Evolutionary conservation across 2,329 filamentous ascomycete species (phyloP).

Genomic region (Ophiosphaerella korrae): DNA sequence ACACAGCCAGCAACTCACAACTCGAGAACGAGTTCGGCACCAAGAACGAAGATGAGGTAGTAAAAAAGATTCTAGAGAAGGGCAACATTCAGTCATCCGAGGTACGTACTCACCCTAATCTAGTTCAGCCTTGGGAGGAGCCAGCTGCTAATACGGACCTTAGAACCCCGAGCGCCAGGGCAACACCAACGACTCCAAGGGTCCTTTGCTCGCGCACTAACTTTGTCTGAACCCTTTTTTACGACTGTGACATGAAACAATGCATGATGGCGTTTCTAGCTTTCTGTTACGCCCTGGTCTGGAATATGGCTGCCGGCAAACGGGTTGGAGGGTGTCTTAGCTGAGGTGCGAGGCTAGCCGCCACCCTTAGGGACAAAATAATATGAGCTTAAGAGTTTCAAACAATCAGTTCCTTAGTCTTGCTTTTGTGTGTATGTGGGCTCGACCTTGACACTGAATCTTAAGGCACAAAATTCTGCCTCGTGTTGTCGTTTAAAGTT

Average conservation of each 20-base stretch:
- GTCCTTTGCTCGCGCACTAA: conserved; percentile 41
- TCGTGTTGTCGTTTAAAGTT: no score
- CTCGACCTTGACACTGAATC: background rate
- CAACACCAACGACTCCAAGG: conserved; percentile 50
- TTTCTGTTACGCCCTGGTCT: conserved; percentile 13
- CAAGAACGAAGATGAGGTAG: conserved; percentile 75
- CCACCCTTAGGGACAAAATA: conserved; percentile 1
- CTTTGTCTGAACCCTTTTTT: background rate
- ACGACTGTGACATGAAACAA: conserved; percentile 23
- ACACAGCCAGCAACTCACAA: conserved; percentile 73
- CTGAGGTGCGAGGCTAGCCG: conserved; percentile 24
- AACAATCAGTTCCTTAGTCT: no score
- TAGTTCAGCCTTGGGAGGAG: background rate
- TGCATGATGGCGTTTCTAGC: conserved; percentile 15
- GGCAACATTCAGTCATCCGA: conserved; percentile 57
- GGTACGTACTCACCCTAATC: conserved; percentile 17
- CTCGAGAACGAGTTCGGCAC: conserved; percentile 91
- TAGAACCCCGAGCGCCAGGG: conserved; percentile 50
- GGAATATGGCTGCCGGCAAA: conserved; percentile 6
- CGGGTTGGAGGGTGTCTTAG: conserved; percentile 19
- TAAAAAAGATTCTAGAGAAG: conserved; percentile 79
- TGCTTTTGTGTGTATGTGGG: background rate
- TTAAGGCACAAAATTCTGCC: no score
- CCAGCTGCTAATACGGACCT: conserved; percentile 8
- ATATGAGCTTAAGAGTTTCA: no score